Conservation (phyloP, 768 basidiomycete genomes). For the Rhodosporidiobolus odoratus region DNA sequence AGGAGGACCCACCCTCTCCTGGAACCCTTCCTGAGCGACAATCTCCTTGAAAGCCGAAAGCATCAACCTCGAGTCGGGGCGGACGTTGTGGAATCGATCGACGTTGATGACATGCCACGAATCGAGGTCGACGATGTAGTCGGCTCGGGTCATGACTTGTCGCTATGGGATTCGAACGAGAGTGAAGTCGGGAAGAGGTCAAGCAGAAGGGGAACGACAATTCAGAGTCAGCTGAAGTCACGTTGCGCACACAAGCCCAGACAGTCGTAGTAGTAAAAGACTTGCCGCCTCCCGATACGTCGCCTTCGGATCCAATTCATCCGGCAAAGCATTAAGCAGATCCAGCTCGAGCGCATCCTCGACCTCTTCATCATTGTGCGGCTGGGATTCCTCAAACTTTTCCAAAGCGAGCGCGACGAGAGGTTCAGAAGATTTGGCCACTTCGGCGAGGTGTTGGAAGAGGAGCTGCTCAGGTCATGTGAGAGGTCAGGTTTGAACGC, state of each 20-base stretch:
- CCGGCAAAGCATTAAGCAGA: conserved; percentile 60
- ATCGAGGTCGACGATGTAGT: conserved; percentile 73
- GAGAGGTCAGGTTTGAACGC: not conserved
- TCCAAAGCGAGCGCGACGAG: conserved; percentile 54
- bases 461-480: conserved; percentile 31
- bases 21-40: conserved; percentile 68
- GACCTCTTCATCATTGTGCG: not conserved
- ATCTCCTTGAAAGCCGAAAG: conserved; percentile 67
- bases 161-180: conserved; percentile 44
- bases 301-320: conserved; percentile 49
- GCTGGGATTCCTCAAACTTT: conserved; percentile 54
- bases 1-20: conserved; percentile 50
- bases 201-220: not conserved
- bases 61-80: conserved; percentile 72
- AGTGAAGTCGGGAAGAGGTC: not conserved
- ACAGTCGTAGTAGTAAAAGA: not conserved
- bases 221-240: not conserved
- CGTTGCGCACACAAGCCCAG: not conserved
- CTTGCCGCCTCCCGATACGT: conserved; percentile 29
- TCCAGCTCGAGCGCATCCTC: conserved; percentile 46
- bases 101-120: conserved; percentile 42
- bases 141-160: conserved; percentile 72
- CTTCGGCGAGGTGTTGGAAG: conserved; percentile 37
- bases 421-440: conserved; percentile 46
- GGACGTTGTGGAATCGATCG: conserved; percentile 64